Evolutionary conservation across 176 grass and related monocot species (phyloP).

Genomic region (Phragmites australis): DNA sequence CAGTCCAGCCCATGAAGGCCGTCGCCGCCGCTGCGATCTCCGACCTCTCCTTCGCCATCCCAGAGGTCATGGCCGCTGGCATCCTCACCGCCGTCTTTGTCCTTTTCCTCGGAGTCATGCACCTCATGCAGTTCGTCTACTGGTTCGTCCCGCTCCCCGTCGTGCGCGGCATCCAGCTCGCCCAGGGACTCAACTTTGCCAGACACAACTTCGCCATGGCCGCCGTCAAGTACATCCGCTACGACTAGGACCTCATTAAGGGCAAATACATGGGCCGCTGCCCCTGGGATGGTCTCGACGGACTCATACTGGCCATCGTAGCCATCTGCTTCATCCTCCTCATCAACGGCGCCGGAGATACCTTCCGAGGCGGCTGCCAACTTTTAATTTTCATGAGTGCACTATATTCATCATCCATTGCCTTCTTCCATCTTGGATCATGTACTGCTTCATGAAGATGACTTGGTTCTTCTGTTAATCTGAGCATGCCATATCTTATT

Average conservation of each 20-base stretch:
- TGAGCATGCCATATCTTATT: too few relatives aligned
- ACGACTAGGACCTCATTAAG: constrained; percentile 75
- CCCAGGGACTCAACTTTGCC: constrained; percentile 88
- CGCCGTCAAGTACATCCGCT: constrained; percentile 85
- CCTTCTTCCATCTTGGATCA: too few relatives aligned
- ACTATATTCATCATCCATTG: too few relatives aligned
- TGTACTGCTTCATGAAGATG: too few relatives aligned
- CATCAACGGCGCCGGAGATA: constrained; percentile 68
- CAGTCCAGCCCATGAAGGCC: constrained; percentile 96
- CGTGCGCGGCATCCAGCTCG: constrained; percentile 84
- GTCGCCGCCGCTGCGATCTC: constrained; percentile 87
- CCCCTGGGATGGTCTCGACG: constrained; percentile 75
- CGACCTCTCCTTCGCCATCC: constrained; percentile 70
- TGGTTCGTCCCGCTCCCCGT: constrained; percentile 76
- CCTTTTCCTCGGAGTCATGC: constrained; percentile 68
- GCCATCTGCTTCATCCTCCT: constrained; percentile 81
- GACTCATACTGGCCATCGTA: constrained; percentile 63
- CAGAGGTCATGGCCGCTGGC: constrained; percentile 78
- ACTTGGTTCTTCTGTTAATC: too few relatives aligned
- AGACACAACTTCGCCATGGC: constrained; percentile 75
- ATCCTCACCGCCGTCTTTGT: constrained; percentile 61
- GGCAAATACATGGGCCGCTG: too few relatives aligned
- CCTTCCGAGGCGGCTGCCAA: too few relatives aligned
- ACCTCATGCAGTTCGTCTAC: constrained; percentile 80
- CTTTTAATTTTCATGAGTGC: too few relatives aligned